A percentile compares a stretch with the other conserved stretches of the same genome.
Evolutionary conservation across 768 basidiomycete species (phyloP).

Genomic region (Gloeopeniophorella convolvens): DNA sequence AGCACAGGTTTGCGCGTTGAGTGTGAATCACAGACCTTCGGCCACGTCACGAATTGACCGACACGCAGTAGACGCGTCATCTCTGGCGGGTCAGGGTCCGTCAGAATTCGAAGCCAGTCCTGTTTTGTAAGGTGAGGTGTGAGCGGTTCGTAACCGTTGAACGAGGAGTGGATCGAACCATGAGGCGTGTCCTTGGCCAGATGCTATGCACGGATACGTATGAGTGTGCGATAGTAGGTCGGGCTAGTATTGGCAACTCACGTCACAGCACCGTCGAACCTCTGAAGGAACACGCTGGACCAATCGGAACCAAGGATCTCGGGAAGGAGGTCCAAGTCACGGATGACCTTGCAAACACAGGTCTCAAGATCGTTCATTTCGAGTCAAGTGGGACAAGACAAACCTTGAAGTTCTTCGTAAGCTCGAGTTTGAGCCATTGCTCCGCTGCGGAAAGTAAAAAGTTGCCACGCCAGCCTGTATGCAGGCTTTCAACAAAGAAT

Average conservation of each 20-base stretch:
- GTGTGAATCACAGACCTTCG: constrained; percentile 53
- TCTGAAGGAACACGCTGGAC: constrained; percentile 93
- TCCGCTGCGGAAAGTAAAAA: constrained; percentile 88
- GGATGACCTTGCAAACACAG: constrained; percentile 56
- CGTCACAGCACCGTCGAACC: constrained; percentile 87
- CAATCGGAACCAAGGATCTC: constrained; percentile 90
- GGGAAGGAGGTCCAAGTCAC: constrained; percentile 94
- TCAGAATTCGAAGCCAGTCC: constrained; percentile 44
- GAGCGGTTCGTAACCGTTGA: constrained; percentile 7
- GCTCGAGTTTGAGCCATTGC: constrained; percentile 91
- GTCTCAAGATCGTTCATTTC: not conserved
- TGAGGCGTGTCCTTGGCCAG: constrained; percentile 76
- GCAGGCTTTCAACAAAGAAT: not conserved
- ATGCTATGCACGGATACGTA: constrained; percentile 40
- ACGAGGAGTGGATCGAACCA: constrained; percentile 33
- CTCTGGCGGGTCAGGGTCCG: constrained; percentile 75
- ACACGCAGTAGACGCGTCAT: constrained; percentile 82
- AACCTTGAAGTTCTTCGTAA: constrained; percentile 94
- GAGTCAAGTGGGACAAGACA: constrained; percentile 4
- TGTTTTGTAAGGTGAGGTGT: constrained; percentile 1
- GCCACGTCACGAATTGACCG: constrained; percentile 93
- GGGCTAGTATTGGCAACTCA: too few relatives aligned
- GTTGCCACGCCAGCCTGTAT: constrained; percentile 86
- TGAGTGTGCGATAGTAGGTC: not conserved
- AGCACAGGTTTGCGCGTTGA: not conserved